Evolutionary conservation across 2,329 filamentous ascomycete genomes (phyloP).

Genomic region (Balansia obtecta): DNA sequence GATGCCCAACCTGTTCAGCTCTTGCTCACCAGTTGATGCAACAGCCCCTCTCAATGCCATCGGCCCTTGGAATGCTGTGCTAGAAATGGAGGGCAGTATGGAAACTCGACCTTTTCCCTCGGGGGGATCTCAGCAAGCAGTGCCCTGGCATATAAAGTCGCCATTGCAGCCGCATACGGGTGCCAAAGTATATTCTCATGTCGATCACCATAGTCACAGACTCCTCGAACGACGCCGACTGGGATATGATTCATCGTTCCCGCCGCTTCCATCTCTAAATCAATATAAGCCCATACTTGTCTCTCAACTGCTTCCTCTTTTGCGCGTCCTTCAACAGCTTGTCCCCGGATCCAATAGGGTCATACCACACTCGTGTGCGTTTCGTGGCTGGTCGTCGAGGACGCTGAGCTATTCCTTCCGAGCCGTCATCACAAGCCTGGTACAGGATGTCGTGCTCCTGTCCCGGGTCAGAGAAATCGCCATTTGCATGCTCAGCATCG

Average conservation of each 20-base stretch:
- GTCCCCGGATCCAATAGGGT: slow-evolving; percentile 6
- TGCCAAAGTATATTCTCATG: background rate
- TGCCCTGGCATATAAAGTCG: background rate
- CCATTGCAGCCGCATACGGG: background rate
- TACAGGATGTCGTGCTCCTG: slow-evolving; percentile 9
- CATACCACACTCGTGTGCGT: slow-evolving; percentile 21
- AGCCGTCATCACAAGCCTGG: slow-evolving; percentile 10
- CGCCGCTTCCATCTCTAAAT: background rate
- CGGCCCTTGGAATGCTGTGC: no score
- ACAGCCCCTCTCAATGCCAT: no score
- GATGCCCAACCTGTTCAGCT: background rate
- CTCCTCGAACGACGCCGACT: background rate
- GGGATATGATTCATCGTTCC: background rate
- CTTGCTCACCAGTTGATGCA: no score
- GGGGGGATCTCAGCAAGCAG: no score
- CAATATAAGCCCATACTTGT: slow-evolving; percentile 1
- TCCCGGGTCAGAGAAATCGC: slow-evolving; percentile 20
- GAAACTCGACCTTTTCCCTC: no score
- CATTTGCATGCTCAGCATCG: slow-evolving; percentile 11
- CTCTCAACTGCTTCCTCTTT: slow-evolving; percentile 4
- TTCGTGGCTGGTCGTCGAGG: slow-evolving; percentile 9
- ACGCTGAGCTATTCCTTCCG: background rate
- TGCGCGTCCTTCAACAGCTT: slow-evolving; percentile 3
- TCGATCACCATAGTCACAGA: background rate
- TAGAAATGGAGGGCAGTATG: no score